phyloP scores from a whole-genome alignment of 139 green algal genomes.

The Marvania coccoides region DNA sequence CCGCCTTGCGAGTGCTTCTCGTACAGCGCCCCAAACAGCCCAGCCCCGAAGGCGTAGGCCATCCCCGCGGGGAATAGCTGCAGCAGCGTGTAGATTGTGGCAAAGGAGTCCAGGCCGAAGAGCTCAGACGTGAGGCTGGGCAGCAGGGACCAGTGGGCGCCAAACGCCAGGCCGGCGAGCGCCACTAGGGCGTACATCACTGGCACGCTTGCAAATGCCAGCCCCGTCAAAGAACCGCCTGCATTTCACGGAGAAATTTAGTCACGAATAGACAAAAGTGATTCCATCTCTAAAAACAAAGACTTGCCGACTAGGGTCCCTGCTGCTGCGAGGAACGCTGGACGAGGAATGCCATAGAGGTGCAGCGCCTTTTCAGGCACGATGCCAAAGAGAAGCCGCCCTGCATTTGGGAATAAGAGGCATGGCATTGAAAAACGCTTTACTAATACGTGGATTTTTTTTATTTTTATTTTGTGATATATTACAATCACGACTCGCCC shows the following conservation, averaged over 20 bases:
- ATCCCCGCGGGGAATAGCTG: conserved; percentile 33
- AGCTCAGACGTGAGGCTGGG: conserved; percentile 49
- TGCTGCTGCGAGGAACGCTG: background rate
- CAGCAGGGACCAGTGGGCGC: conserved; percentile 70
- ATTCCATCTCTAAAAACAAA: no score
- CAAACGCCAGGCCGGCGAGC: conserved; percentile 64
- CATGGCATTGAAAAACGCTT: conserved; percentile 2
- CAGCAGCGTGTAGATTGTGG: conserved; percentile 37
- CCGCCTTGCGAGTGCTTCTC: conserved; percentile 12
- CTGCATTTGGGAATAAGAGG: background rate
- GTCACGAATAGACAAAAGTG: no score
- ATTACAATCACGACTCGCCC: conserved; percentile 11
- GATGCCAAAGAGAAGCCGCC: background rate
- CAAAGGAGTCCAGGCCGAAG: conserved; percentile 39
- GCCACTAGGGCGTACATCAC: conserved; percentile 37
- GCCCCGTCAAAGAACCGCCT: no score
- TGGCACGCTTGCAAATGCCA: conserved; percentile 9
- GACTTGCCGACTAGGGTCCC: background rate
- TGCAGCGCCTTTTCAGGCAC: conserved; percentile 2
- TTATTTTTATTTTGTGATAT: no score
- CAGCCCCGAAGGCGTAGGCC: conserved; percentile 34
- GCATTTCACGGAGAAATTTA: no score
- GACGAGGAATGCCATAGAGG: background rate
- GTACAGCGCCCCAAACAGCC: conserved; percentile 38
- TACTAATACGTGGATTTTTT: no score